Evolutionary conservation across 1,284 basidiomycete species (phyloP).

Genomic region (Ustilago tritici): DNA sequence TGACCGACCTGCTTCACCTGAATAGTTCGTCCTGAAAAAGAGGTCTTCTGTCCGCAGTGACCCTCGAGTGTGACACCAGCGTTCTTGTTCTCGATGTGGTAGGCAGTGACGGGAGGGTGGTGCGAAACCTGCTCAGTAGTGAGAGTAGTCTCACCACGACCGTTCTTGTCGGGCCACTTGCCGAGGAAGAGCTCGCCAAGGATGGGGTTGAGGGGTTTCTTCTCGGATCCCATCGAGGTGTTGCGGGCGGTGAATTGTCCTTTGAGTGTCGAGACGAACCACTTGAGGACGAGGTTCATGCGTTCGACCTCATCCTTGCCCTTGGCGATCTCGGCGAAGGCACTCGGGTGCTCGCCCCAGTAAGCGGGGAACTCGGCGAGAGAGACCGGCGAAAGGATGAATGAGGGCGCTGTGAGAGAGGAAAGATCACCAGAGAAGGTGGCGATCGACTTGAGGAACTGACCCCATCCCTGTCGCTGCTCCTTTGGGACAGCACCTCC

Average conservation of each 20-base stretch:
- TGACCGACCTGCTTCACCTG: conserved; percentile 96
- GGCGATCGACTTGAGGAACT: conserved; percentile 68
- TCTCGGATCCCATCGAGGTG: conserved; percentile 82
- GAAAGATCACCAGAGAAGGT: conserved; percentile 82
- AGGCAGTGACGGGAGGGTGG: conserved; percentile 74
- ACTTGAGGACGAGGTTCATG: conserved; percentile 66
- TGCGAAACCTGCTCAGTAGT: conserved; percentile 83
- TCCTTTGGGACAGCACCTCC: conserved; percentile 57
- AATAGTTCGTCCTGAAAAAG: conserved; percentile 78
- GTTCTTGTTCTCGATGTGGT: conserved; percentile 82
- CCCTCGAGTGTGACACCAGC: conserved; percentile 86
- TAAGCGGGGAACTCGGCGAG: conserved; percentile 68
- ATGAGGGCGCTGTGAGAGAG: conserved; percentile 87
- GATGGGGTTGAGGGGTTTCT: conserved; percentile 95
- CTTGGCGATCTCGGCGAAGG: conserved; percentile 56
- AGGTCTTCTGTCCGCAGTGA: conserved; percentile 95
- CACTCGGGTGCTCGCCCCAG: conserved; percentile 69
- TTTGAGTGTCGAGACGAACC: conserved; percentile 78
- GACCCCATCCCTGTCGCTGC: conserved; percentile 63
- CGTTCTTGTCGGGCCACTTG: conserved; percentile 83
- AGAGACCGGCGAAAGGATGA: conserved; percentile 71
- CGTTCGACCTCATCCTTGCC: conserved; percentile 67
- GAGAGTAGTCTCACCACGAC: conserved; percentile 85
- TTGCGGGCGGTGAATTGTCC: conserved; percentile 83
- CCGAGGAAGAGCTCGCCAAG: conserved; percentile 92